These are phyloP conservation scores for Cordyceps javanica DNA, from an alignment of 2,329 filamentous ascomycete species.

Conservation along the genomic window DNA sequence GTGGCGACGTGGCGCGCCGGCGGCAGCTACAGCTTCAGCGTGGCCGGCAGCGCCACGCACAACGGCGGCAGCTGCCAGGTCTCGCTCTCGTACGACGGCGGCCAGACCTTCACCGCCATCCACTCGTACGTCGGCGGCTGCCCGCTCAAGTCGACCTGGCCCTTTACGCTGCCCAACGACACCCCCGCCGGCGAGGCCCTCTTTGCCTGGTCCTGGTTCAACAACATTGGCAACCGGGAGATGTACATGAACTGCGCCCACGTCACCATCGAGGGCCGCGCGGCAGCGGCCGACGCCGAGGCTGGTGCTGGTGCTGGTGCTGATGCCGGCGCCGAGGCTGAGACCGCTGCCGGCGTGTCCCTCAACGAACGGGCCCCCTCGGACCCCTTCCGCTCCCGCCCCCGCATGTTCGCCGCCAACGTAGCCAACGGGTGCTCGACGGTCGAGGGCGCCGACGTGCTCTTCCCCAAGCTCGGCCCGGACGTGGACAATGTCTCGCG, in stretches of 20 bases:
- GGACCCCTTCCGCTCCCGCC: slow-evolving; percentile 23
- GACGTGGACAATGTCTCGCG: slow-evolving; percentile 26
- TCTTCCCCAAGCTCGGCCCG: slow-evolving; percentile 55
- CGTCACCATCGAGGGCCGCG: slow-evolving; percentile 31
- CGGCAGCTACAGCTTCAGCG: slow-evolving; percentile 49
- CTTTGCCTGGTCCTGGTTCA: slow-evolving; percentile 70
- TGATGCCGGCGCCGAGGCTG: neutral
- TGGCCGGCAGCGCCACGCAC: slow-evolving; percentile 54
- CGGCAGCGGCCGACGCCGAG: neutral
- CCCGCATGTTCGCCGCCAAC: slow-evolving; percentile 61
- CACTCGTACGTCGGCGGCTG: slow-evolving; percentile 44
- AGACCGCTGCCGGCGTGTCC: neutral
- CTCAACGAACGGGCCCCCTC: slow-evolving; percentile 5
- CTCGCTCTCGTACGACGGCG: slow-evolving; percentile 64
- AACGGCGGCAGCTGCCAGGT: slow-evolving; percentile 66
- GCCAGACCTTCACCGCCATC: slow-evolving; percentile 58
- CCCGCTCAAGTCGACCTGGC: slow-evolving; percentile 43
- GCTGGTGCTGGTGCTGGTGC: no score
- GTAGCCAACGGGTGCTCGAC: slow-evolving; percentile 50
- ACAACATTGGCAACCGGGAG: slow-evolving; percentile 66
- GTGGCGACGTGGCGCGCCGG: slow-evolving; percentile 57
- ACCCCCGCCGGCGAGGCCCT: slow-evolving; percentile 39
- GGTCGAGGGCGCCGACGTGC: slow-evolving; percentile 44
- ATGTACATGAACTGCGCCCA: slow-evolving; percentile 74
- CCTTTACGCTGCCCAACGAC: slow-evolving; percentile 58